Evolutionary conservation across 768 basidiomycete species (phyloP).

Genomic region (Mrakia blollopis): DNA sequence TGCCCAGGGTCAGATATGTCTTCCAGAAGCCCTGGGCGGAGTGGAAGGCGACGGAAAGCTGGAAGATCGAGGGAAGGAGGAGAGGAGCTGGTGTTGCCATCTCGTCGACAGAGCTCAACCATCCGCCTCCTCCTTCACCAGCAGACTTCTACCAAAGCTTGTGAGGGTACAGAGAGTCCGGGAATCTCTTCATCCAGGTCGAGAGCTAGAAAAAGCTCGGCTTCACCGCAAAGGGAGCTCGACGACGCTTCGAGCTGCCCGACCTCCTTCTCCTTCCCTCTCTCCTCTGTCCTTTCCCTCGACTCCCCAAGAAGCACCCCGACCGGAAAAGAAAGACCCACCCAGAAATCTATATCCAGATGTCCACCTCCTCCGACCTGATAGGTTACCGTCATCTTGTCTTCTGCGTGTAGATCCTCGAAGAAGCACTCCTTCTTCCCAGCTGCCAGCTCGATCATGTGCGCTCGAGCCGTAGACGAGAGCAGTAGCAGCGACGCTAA

Average conservation of each 20-base stretch:
- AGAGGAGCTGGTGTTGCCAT: background rate
- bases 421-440: conserved; percentile 92
- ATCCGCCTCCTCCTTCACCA: background rate
- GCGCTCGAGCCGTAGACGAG: conserved; percentile 30
- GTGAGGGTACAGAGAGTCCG: no score
- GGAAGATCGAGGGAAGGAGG: conserved; percentile 1
- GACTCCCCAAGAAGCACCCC: no score
- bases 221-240: no score
- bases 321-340: conserved; percentile 43
- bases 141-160: background rate
- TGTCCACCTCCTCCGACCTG: conserved; percentile 97
- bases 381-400: conserved; percentile 94
- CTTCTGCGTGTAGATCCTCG: conserved; percentile 51
- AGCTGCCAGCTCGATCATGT: conserved; percentile 55
- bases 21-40: background rate
- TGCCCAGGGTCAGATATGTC: background rate
- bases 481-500: background rate
- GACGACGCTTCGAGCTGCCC: background rate
- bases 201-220: background rate
- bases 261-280: background rate
- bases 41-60: background rate
- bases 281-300: background rate
- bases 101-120: background rate
- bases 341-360: conserved; percentile 96
- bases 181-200: no score